These are phyloP conservation scores for Podila verticillata DNA, from an alignment of 192 early-diverging fungal genomes.

Conservation along the genomic window DNA sequence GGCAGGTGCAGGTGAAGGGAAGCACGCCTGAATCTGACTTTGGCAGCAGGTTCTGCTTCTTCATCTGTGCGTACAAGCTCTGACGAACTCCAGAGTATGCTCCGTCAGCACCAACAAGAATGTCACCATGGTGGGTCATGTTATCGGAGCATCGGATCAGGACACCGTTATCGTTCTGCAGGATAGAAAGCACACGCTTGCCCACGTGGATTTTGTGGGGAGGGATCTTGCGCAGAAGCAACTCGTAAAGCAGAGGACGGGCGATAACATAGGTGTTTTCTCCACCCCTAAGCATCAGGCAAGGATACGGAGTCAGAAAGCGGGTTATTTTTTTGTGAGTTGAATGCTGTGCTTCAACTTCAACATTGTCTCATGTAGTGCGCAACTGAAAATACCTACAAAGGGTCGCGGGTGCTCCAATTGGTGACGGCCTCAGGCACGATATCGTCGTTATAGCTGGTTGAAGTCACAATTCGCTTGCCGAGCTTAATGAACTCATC, in stretches of 20 bases:
- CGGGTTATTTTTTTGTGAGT: too few relatives aligned
- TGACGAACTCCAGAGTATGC: conserved; percentile 12
- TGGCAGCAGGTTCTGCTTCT: background rate
- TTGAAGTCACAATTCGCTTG: too few relatives aligned
- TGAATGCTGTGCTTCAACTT: too few relatives aligned
- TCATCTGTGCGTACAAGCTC: background rate
- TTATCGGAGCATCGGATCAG: conserved; percentile 5
- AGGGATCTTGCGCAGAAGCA: background rate
- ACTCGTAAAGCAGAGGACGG: background rate
- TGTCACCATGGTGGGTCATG: conserved; percentile 1
- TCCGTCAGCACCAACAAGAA: conserved; percentile 16
- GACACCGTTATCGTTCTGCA: background rate
- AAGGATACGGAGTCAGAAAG: too few relatives aligned
- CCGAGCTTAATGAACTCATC: too few relatives aligned
- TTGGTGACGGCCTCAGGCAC: too few relatives aligned
- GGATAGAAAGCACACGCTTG: background rate
- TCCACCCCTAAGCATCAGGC: background rate
- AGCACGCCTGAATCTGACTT: background rate
- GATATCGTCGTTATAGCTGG: too few relatives aligned
- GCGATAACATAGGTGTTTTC: background rate
- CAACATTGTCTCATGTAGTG: too few relatives aligned
- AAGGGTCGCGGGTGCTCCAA: too few relatives aligned
- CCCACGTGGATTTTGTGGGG: background rate
- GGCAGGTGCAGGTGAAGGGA: background rate
- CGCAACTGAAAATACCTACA: too few relatives aligned